Percentiles rank a stretch among this genome's conserved stretches.
These are phyloP conservation scores for Dichotomocladium elegans DNA, from an alignment of 371 early-diverging fungal genomes.

Conservation along the genomic window DNA sequence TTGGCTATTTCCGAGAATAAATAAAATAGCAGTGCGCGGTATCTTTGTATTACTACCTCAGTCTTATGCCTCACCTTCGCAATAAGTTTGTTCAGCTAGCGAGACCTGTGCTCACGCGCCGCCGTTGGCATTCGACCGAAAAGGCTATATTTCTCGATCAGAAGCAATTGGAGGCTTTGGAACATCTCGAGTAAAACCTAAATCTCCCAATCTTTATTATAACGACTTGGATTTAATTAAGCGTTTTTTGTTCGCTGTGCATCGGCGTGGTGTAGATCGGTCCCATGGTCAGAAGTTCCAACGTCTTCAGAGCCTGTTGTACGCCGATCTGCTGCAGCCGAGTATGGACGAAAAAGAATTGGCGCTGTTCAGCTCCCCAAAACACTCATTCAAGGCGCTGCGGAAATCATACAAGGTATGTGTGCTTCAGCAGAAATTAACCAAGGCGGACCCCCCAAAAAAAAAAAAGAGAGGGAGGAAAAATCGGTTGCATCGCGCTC, in stretches of 20 bases:
- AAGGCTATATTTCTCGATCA: conserved; percentile 1
- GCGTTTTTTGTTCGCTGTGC: background rate
- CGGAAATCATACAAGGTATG: conserved; percentile 34
- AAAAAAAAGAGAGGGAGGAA: no score
- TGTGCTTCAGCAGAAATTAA: no score
- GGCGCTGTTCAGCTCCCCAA: conserved; percentile 63
- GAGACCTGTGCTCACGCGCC: no score
- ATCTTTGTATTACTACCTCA: no score
- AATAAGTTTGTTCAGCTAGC: no score
- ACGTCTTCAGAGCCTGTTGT: conserved; percentile 1
- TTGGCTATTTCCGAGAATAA: no score
- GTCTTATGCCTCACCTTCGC: no score
- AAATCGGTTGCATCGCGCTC: background rate
- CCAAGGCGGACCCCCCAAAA: no score
- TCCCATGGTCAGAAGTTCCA: background rate
- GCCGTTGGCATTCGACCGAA: background rate
- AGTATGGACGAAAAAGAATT: conserved; percentile 70
- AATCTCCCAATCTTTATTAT: background rate
- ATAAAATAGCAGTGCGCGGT: no score
- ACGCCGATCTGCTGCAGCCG: conserved; percentile 66
- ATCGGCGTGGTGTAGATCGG: background rate
- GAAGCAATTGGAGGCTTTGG: conserved; percentile 3
- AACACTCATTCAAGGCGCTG: conserved; percentile 47
- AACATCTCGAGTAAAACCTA: background rate
- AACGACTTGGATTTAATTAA: background rate